Conservation (phyloP, 73 alveolate species). For the Paramecium sexaurelia region DNA sequence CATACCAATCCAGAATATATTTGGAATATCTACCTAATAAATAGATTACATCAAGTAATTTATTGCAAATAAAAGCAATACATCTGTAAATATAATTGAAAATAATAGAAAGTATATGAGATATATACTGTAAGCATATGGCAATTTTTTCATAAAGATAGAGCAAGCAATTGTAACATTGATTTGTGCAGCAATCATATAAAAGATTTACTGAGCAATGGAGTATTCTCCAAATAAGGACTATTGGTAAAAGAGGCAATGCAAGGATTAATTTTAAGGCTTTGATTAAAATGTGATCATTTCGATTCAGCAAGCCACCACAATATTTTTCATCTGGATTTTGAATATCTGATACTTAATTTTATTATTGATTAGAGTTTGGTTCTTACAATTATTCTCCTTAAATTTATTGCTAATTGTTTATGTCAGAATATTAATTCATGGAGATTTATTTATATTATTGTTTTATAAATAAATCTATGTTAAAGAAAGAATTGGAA, state of each 20-base stretch:
- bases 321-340: neutral
- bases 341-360: neutral
- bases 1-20: neutral
- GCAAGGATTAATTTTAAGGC: neutral
- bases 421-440: neutral
- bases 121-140: neutral
- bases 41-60: neutral
- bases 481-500: neutral
- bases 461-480: neutral
- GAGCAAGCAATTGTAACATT: neutral
- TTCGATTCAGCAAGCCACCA: neutral
- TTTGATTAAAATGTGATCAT: neutral
- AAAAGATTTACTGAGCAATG: neutral
- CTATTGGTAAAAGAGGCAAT: neutral
- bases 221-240: neutral
- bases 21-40: neutral
- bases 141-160: neutral
- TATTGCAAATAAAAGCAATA: neutral
- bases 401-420: neutral
- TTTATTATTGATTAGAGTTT: neutral
- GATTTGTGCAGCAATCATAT: neutral
- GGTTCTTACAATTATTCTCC: neutral
- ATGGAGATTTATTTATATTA: neutral
- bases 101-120: neutral
- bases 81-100: neutral